These are phyloP conservation scores for Nannizziopsis barbatae DNA, from an alignment of 2,329 filamentous ascomycete genomes.

Conservation along the genomic window DNA sequence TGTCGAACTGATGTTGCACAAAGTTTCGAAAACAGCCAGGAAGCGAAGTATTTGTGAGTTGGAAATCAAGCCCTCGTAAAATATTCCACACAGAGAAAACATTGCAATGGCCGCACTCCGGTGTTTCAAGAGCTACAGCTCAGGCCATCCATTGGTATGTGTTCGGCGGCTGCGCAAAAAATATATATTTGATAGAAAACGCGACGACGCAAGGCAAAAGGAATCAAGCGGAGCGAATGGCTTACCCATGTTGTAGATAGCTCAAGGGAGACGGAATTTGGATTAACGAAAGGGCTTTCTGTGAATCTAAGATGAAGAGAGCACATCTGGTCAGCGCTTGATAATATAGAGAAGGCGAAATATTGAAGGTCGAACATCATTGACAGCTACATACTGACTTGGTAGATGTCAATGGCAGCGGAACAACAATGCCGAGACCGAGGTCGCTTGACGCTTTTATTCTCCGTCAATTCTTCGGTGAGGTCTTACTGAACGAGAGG, in stretches of 20 bases:
- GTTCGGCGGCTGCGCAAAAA: no score
- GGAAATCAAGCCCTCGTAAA: background rate
- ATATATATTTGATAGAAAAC: no score
- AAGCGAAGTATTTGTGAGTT: constrained; percentile 6
- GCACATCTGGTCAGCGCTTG: no score
- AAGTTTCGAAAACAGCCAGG: constrained; percentile 7
- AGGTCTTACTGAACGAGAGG: constrained; percentile 5
- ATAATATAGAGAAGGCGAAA: background rate
- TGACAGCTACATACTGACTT: background rate
- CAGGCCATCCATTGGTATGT: no score
- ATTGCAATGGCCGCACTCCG: constrained; percentile 1
- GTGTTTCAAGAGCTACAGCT: background rate
- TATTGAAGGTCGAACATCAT: background rate
- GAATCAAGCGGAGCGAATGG: constrained; percentile 9
- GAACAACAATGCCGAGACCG: background rate
- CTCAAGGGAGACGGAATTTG: constrained; percentile 7
- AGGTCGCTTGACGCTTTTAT: background rate
- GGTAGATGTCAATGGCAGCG: constrained; percentile 3
- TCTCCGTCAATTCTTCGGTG: constrained; percentile 2
- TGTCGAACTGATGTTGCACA: constrained; percentile 9
- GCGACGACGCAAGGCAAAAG: background rate
- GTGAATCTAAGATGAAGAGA: no score
- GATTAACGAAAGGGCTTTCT: constrained; percentile 15
- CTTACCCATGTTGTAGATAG: constrained; percentile 30
- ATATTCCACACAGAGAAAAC: background rate